Base-by-base conservation (phyloP, 305 asterid genomes). In the Fraxinus dipetala region DNA sequence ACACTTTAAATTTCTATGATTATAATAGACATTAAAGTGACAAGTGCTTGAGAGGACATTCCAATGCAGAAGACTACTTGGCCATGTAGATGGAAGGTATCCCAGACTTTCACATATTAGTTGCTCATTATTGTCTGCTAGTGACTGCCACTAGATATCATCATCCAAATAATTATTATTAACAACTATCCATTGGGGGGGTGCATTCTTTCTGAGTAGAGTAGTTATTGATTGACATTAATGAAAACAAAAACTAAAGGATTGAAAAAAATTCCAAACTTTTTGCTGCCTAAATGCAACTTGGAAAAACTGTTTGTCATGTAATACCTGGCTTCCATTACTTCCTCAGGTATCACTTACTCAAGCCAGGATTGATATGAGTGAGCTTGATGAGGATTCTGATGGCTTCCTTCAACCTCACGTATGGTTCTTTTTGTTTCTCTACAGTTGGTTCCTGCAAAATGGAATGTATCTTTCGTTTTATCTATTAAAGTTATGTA, bases 311-410 rank as follows among this genome's bases (percentile, higher is more conserved):
- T 20, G 5, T 59, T 20, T 51, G 22, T 48, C 61, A 6, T 59
- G 69, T 59, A 18, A 59, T 59, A n/a, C 69, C 69, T 51, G 8
- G 75, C 40, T 5, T 34, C 69, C 35, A 36, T 74, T 43, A 51
- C 61, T 16, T 38, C 31, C 79, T 77, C 91, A 96, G 98, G 98
- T 96, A 83, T 93, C 98, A 59, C 98, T 96, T 82, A 94, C 99
- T 83, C 99, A 96, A 91, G 99, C 99, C 80, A 91, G 98, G 88
- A 96, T 96, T 78, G 98, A 96, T 88, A 96, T 96, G 99, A 94
- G 99, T 80, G 99, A 94, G 93, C 98, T 96, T 75, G 98, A 96
- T 81, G 99, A 93, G 90, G 99, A 96, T 91, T 96, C 99, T 78
- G 98, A 96, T 89, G 99, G 99, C 86, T 96, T 94, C 85, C 98